phyloP scores from a whole-genome alignment of 371 early-diverging fungal genomes.

The Circinella umbellata region DNA sequence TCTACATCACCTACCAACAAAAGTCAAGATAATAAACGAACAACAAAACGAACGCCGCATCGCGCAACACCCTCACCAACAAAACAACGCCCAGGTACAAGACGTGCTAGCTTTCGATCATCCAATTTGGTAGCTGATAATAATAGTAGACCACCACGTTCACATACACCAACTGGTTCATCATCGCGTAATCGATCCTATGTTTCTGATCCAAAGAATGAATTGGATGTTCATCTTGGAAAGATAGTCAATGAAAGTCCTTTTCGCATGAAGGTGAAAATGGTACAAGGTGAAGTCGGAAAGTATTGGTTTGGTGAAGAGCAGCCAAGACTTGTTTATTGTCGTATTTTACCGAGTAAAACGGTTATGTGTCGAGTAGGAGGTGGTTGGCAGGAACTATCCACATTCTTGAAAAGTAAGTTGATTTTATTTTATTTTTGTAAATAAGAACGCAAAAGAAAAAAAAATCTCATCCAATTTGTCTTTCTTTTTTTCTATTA shows the following conservation, averaged over 20 bases:
- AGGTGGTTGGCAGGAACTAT: constrained; percentile 72
- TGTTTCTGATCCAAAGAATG: constrained; percentile 66
- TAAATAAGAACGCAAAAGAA: neutral
- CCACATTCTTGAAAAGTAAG: constrained; percentile 60
- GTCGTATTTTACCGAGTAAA: constrained; percentile 66
- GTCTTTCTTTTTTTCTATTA: neutral
- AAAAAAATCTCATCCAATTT: constrained; percentile 40
- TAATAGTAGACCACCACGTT: neutral
- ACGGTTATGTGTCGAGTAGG: constrained; percentile 83
- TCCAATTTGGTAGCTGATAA: neutral
- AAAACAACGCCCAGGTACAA: constrained; percentile 19
- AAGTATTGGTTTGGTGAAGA: constrained; percentile 71
- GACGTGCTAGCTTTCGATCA: constrained; percentile 8
- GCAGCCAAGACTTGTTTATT: constrained; percentile 62
- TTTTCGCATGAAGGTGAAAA: constrained; percentile 51
- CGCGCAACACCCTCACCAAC: constrained; percentile 11
- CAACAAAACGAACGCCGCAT: constrained; percentile 24
- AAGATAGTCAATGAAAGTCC: constrained; percentile 67
- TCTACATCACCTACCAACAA: constrained; percentile 35
- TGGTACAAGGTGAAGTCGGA: constrained; percentile 66
- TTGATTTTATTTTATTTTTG: constrained; percentile 22
- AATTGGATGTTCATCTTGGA: constrained; percentile 75
- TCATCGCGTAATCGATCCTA: constrained; percentile 32
- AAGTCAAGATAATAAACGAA: constrained; percentile 20
- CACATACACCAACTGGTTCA: constrained; percentile 7